Conservation (phyloP, 2,329 filamentous ascomycete genomes). For the Sporothrix inflata region DNA sequence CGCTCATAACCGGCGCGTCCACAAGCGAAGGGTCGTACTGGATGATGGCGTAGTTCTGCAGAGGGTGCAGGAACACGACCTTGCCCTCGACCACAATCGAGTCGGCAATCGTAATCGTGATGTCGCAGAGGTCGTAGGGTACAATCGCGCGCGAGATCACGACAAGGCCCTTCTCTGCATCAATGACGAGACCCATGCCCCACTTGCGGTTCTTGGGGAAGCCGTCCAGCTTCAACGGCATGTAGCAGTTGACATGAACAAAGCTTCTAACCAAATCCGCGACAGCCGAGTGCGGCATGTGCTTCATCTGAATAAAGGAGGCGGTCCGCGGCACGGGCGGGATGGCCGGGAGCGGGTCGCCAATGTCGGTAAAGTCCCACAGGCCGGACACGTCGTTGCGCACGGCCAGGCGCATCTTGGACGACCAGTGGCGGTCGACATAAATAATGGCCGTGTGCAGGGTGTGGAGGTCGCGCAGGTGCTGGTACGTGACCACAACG, state of each 20-base stretch:
- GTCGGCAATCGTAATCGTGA: slow-evolving; percentile 93
- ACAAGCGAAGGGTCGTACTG: slow-evolving; percentile 93
- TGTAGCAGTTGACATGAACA: slow-evolving; percentile 86
- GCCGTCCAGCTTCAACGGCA: slow-evolving; percentile 97
- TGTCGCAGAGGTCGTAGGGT: slow-evolving; percentile 95
- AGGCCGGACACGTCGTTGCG: slow-evolving; percentile 87
- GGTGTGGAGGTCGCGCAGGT: slow-evolving; percentile 91
- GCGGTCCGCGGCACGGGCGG: slow-evolving; percentile 75
- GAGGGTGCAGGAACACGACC: slow-evolving; percentile 91
- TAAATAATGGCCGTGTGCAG: slow-evolving; percentile 90
- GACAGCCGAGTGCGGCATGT: slow-evolving; percentile 85
- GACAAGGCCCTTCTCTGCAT: slow-evolving; percentile 93
- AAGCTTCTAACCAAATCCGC: slow-evolving; percentile 93
- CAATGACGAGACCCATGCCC: slow-evolving; percentile 95
- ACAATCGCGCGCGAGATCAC: slow-evolving; percentile 93
- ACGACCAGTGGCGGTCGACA: slow-evolving; percentile 93
- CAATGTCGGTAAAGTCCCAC: slow-evolving; percentile 92
- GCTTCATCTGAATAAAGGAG: slow-evolving; percentile 89
- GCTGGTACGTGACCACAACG: slow-evolving; percentile 93
- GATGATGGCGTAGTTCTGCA: slow-evolving; percentile 95
- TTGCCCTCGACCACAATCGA: slow-evolving; percentile 93
- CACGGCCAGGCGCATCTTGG: slow-evolving; percentile 89
- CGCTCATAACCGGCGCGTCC: slow-evolving; percentile 89
- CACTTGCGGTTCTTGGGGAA: slow-evolving; percentile 93
- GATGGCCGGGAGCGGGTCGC: slow-evolving; percentile 75